A percentile compares a stretch with the other conserved stretches of the same genome.
phyloP scores from a whole-genome alignment of 495 filamentous ascomycete genomes.

The Tuber umbilicatum region DNA sequence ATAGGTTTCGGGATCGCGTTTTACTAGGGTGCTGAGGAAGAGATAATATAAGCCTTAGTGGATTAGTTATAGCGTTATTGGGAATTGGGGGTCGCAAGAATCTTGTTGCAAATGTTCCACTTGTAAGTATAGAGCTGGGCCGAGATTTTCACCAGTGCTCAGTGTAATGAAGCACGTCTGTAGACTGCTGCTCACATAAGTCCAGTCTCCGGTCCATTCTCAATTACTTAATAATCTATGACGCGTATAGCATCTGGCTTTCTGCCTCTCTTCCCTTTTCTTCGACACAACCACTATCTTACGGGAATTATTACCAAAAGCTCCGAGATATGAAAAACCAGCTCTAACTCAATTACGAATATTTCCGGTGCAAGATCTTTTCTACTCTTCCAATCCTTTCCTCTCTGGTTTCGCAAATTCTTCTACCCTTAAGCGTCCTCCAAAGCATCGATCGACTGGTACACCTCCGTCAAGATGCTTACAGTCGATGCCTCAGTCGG shows the following conservation, averaged over 20 bases:
- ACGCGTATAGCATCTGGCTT: background rate
- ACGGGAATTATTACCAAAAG: background rate
- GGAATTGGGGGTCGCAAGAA: background rate
- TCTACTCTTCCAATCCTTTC: background rate
- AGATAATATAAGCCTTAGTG: background rate
- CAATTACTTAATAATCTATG: background rate
- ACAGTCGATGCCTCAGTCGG: background rate
- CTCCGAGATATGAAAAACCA: background rate
- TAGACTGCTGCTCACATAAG: background rate
- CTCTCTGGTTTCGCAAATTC: background rate
- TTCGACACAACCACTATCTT: background rate
- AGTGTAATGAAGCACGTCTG: background rate
- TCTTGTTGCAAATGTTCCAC: background rate
- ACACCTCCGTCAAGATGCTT: background rate
- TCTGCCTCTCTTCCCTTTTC: background rate
- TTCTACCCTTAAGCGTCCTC: background rate
- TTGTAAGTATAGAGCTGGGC: background rate
- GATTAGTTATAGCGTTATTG: background rate
- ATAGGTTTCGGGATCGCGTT: too few species aligned
- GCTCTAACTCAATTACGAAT: background rate
- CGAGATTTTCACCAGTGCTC: background rate
- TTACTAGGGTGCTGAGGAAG: background rate
- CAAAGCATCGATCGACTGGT: background rate
- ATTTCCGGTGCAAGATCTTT: background rate
- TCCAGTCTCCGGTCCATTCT: background rate